Percentiles rank a stretch among this genome's conserved stretches.
phyloP scores from a whole-genome alignment of 139 green algal species.

The Trebouxia sp. region DNA sequence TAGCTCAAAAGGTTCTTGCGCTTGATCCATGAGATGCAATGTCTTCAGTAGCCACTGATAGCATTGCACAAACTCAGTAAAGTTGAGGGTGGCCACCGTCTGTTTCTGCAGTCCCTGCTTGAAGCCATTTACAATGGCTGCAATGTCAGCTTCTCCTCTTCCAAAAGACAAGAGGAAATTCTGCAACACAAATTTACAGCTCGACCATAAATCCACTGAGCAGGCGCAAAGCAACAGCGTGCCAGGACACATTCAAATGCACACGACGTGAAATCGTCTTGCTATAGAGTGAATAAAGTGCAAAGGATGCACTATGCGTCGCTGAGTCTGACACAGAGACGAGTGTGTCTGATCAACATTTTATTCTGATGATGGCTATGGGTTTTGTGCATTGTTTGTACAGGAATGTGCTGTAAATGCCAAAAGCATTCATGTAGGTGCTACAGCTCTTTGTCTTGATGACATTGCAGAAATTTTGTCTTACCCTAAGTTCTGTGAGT shows the following conservation, averaged over 20 bases:
- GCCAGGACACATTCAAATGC: too few relatives aligned
- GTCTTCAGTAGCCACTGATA: conserved; percentile 29
- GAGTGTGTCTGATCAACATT: too few relatives aligned
- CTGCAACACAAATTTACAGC: too few relatives aligned
- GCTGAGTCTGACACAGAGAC: too few relatives aligned
- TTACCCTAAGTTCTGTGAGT: conserved; percentile 35
- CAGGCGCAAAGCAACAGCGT: neutral
- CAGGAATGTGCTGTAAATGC: too few relatives aligned
- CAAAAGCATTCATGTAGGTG: neutral
- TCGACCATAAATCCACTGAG: neutral
- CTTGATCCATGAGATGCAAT: conserved; percentile 20
- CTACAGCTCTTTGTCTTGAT: too few relatives aligned
- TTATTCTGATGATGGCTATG: too few relatives aligned
- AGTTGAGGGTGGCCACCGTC: neutral
- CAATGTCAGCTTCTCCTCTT: neutral
- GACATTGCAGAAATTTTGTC: too few relatives aligned
- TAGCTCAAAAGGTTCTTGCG: neutral
- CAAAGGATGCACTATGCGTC: too few relatives aligned
- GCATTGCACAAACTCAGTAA: conserved; percentile 3
- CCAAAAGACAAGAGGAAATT: neutral
- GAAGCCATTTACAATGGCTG: conserved; percentile 24
- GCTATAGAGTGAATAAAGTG: too few relatives aligned
- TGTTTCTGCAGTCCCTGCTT: conserved; percentile 18
- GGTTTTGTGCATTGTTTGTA: too few relatives aligned
- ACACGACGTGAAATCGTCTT: too few relatives aligned